phyloP scores from a whole-genome alignment of 2,329 filamentous ascomycete genomes.

The Hypoxylon sp. region DNA sequence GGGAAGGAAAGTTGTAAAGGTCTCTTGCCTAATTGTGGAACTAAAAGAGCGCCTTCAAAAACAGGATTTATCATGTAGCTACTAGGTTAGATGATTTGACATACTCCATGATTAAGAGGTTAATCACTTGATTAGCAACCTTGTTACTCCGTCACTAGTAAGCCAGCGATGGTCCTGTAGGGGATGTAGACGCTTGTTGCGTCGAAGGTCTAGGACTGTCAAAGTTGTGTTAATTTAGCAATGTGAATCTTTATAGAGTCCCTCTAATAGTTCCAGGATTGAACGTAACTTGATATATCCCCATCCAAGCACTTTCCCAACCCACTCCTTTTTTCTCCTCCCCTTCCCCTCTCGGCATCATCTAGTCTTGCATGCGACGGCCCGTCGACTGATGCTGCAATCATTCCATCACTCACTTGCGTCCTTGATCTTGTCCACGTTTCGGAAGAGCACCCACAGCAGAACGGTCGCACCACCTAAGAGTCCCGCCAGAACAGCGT shows the following conservation, averaged over 20 bases:
- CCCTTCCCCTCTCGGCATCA: neutral
- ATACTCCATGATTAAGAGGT: neutral
- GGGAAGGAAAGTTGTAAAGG: slow-evolving; percentile 4
- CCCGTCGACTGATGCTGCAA: neutral
- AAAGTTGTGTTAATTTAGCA: neutral
- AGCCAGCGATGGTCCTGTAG: neutral
- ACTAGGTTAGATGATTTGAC: too few relatives aligned
- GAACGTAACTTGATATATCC: neutral
- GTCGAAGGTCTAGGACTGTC: neutral
- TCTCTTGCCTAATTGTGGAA: neutral
- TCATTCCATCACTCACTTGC: slow-evolving; percentile 11
- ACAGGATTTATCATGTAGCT: too few relatives aligned
- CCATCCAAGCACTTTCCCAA: neutral
- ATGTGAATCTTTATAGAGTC: neutral
- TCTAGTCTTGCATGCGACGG: neutral
- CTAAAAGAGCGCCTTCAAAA: too few relatives aligned
- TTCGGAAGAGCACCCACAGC: slow-evolving; percentile 26
- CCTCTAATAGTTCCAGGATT: neutral
- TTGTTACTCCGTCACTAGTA: neutral
- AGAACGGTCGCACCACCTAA: slow-evolving; percentile 17
- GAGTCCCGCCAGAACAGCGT: slow-evolving; percentile 24
- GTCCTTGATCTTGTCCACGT: slow-evolving; percentile 19
- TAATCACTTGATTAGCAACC: neutral
- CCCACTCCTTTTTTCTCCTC: neutral
- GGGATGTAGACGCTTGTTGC: neutral